Percentiles rank a stretch among this genome's conserved stretches.
Conservation (phyloP, 306 rosid species). For the Acmispon strigosus region DNA sequence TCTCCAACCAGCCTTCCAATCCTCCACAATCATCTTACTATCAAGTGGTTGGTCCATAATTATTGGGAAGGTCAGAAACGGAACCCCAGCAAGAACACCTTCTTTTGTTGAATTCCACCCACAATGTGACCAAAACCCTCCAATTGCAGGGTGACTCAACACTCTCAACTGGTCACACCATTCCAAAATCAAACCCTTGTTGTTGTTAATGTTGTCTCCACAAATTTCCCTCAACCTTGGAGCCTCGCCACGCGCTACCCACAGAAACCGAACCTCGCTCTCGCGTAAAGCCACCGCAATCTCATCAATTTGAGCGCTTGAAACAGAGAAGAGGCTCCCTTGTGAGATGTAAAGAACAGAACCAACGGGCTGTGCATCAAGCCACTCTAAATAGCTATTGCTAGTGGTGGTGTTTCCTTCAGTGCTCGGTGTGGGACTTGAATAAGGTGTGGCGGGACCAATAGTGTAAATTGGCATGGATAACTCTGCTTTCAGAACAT, state of each 20-base stretch:
- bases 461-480: conserved; percentile 25
- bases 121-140: conserved; percentile 54
- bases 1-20: conserved; percentile 38
- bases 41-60: conserved; percentile 31
- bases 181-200: conserved; percentile 22
- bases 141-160: conserved; percentile 29
- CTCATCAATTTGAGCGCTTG: conserved; percentile 34
- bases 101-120: conserved; percentile 52
- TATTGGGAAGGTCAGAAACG: conserved; percentile 32
- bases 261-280: conserved; percentile 24
- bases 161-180: conserved; percentile 57
- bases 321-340: conserved; percentile 35
- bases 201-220: not conserved
- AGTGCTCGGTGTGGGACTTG: not conserved
- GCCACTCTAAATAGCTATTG: conserved; percentile 29
- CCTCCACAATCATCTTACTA: conserved; percentile 38
- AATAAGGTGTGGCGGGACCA: conserved; percentile 36
- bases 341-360: conserved; percentile 42
- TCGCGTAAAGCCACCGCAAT: conserved; percentile 13
- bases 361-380: conserved; percentile 24
- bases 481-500: conserved; percentile 13
- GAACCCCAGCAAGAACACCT: conserved; percentile 37
- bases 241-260: conserved; percentile 25
- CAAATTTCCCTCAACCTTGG: conserved; percentile 12
- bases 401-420: not conserved